phyloP scores from a whole-genome alignment of 176 grass and related monocot genomes.

The Canna indica region DNA sequence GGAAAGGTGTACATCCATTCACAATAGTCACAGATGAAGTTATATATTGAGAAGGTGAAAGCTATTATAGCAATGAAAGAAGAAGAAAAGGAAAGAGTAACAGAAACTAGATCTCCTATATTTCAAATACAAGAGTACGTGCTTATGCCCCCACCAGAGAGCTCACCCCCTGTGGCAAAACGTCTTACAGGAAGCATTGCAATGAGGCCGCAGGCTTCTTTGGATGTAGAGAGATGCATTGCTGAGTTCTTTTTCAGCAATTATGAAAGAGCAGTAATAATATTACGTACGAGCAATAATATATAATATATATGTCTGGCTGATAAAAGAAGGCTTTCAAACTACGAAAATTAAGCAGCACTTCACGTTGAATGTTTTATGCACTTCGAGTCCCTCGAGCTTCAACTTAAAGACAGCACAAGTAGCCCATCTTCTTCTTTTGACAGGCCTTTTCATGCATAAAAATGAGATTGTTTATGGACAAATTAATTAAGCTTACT shows the following conservation, averaged over 20 bases:
- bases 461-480: too few relatives aligned
- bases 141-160: constrained; percentile 24
- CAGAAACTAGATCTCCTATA: constrained; percentile 24
- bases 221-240: constrained; percentile 63
- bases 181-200: constrained; percentile 27
- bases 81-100: constrained; percentile 47
- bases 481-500: too few relatives aligned
- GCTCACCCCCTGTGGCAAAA: constrained; percentile 24
- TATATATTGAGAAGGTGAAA: constrained; percentile 63
- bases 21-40: constrained; percentile 59
- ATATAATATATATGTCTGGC: too few relatives aligned
- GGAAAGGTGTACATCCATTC: constrained; percentile 81
- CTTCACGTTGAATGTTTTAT: too few relatives aligned
- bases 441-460: too few relatives aligned
- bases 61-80: constrained; percentile 78
- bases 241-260: constrained; percentile 98
- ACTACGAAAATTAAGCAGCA: too few relatives aligned
- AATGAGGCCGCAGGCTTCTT: constrained; percentile 23
- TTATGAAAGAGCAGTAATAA: too few relatives aligned
- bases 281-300: too few relatives aligned
- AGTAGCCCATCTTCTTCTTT: too few relatives aligned
- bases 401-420: too few relatives aligned
- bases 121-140: constrained; percentile 25
- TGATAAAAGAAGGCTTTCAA: too few relatives aligned
- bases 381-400: too few relatives aligned